Conservation (phyloP, 768 basidiomycete species). For the Boletus tylopilopsis region DNA sequence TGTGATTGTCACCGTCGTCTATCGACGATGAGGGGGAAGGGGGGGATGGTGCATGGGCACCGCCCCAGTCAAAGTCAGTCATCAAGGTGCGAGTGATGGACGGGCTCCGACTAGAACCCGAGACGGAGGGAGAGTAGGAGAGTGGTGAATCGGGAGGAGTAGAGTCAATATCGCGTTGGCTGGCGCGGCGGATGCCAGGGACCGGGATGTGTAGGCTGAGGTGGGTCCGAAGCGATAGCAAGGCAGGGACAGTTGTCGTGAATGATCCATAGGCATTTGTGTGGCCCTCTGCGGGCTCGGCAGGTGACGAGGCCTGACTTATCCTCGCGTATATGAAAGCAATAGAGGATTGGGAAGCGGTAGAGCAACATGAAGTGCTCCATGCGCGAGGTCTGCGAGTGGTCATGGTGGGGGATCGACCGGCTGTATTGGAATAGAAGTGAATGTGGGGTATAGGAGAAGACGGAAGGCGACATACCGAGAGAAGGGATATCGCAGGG, state of each 20-base stretch:
- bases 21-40: constrained; percentile 14
- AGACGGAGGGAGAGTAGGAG: constrained; percentile 16
- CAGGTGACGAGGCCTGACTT: constrained; percentile 18
- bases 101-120: constrained; percentile 24
- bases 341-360: constrained; percentile 24
- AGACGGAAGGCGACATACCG: no score
- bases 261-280: constrained; percentile 37
- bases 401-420: background rate
- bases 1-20: constrained; percentile 5
- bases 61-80: constrained; percentile 13
- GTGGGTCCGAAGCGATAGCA: constrained; percentile 26
- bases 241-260: constrained; percentile 35
- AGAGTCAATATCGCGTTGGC: constrained; percentile 3
- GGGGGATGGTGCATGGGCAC: constrained; percentile 2
- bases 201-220: constrained; percentile 17
- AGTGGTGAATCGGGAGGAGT: constrained; percentile 29
- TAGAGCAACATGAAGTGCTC: constrained; percentile 23
- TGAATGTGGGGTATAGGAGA: no score
- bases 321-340: constrained; percentile 22
- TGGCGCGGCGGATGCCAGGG: constrained; percentile 2
- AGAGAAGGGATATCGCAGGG: background rate
- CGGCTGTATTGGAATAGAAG: no score
- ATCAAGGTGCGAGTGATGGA: constrained; percentile 45
- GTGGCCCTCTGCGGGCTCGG: constrained; percentile 23
- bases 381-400: constrained; percentile 8